phyloP scores from a whole-genome alignment of 192 early-diverging fungal species.

The Coemansia sp. region DNA sequence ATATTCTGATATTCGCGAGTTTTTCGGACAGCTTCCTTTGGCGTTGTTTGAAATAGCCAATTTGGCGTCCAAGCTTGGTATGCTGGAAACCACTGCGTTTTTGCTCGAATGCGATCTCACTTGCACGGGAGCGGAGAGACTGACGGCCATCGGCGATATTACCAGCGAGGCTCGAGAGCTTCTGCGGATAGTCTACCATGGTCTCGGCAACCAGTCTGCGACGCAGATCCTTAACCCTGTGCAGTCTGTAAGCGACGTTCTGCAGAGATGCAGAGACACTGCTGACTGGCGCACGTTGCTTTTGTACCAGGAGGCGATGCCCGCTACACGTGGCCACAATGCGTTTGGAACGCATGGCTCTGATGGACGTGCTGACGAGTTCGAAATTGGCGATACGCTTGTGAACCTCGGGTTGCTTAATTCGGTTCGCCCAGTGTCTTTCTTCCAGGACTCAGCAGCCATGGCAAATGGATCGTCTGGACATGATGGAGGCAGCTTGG shows the following conservation, averaged over 20 bases:
- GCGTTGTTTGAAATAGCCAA: conserved; percentile 50
- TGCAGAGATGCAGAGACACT: conserved; percentile 39
- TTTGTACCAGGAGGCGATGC: conserved; percentile 44
- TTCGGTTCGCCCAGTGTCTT: conserved; percentile 18
- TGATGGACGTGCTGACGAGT: conserved; percentile 1
- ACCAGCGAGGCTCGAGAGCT: conserved; percentile 31
- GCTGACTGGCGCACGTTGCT: conserved; percentile 48
- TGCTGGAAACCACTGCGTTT: conserved; percentile 41
- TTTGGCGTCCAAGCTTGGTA: conserved; percentile 33
- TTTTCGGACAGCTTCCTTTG: conserved; percentile 32
- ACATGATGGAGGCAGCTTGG: not conserved
- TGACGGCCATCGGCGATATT: conserved; percentile 20
- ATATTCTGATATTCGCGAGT: conserved; percentile 47
- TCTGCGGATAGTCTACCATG: conserved; percentile 28
- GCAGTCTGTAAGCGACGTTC: conserved; percentile 21
- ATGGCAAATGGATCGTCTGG: not conserved
- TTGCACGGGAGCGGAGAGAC: conserved; percentile 22
- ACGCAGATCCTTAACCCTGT: conserved; percentile 36
- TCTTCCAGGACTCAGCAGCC: not conserved
- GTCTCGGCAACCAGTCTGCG: conserved; percentile 45
- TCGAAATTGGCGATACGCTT: conserved; percentile 41
- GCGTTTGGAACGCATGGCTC: not conserved
- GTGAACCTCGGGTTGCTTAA: conserved; percentile 43
- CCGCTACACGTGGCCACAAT: not conserved
- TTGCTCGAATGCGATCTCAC: conserved; percentile 51